Evolutionary conservation across 768 basidiomycete genomes (phyloP), one percentile per base, ranked within the genome.

Genomic region (Lactifluus subvellereus): DNA sequence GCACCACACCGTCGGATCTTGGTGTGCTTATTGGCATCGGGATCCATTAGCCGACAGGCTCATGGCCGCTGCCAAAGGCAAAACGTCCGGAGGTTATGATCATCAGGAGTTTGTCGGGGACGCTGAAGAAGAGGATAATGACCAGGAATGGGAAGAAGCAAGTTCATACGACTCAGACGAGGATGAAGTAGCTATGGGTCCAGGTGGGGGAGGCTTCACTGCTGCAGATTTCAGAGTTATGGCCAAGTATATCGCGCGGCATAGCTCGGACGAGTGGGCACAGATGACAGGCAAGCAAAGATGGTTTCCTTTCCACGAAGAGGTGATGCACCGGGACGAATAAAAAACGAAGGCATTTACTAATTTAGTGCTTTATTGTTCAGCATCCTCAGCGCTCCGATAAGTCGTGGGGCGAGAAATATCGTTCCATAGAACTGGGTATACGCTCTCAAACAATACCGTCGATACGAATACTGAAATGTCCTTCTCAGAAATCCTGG

Each of bases 191-290:
- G 71, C 79, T 22, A 86, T 88, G 85, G 84, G 86, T 11, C 70
- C 68, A 57, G 74, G 69, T 54, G 81, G 84, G 16, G 72, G 71
- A 43, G 65, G 79, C 4, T 85, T 84, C 65, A 82, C 79, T 30
- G 76, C 79, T n/a, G 84, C 84, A n/a, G 88, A 89, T 69, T 73
- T 81, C 60, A 81, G 84, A 63, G 76, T 80, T 52, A 75, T 84
- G 54, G 85, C 86, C 14, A 82, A 79, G 66, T 80, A 86, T 72
- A 80, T 87, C 40, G 81, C 82, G 30, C 51, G 47, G 54, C 18
- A 60, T 32, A 42, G 27, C 30, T 76, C 75, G 57, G 73, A 76
- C 3, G 69, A 80, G 54, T 88, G 84, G 77, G 70, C 76, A 30
- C 72, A 71, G 30, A 70, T 76, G 64, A 67, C 73, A 18, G 60